phyloP scores from a whole-genome alignment of 352 stramenopile species.

The Globisporangium sylvaticum region DNA sequence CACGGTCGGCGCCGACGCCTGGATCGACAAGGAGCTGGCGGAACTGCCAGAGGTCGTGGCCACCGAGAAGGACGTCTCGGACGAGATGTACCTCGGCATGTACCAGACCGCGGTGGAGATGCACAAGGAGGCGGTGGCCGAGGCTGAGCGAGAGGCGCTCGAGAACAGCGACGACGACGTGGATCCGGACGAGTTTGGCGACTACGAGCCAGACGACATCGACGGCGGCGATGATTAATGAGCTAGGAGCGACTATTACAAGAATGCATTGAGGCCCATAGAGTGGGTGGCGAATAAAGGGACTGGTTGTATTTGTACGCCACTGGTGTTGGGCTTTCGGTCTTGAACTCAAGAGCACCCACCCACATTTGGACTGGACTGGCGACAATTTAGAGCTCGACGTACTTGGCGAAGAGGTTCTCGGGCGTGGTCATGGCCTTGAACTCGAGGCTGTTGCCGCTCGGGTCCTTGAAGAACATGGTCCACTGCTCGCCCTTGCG shows the following conservation, averaged over 20 bases:
- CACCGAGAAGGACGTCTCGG: constrained; percentile 46
- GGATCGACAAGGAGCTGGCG: constrained; percentile 80
- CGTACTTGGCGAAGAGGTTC: constrained; percentile 98
- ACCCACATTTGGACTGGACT: background rate
- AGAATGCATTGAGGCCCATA: background rate
- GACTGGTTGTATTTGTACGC: constrained; percentile 11
- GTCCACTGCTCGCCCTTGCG: constrained; percentile 97
- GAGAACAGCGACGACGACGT: constrained; percentile 33
- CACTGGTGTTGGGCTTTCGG: constrained; percentile 7
- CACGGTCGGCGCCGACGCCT: constrained; percentile 73
- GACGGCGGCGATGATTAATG: constrained; percentile 42
- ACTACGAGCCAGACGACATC: constrained; percentile 51
- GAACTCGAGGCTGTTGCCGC: constrained; percentile 98
- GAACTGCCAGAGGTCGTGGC: constrained; percentile 41
- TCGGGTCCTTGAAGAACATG: constrained; percentile 99
- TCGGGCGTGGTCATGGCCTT: constrained; percentile 97
- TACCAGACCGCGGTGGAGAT: constrained; percentile 85
- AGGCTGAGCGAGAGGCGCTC: constrained; percentile 27
- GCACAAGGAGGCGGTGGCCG: constrained; percentile 64
- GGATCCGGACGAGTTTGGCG: constrained; percentile 41
- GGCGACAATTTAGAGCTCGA: constrained; percentile 47
- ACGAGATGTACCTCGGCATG: constrained; percentile 88
- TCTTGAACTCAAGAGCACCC: background rate
- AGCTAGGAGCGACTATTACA: background rate
- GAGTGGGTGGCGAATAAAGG: constrained; percentile 1